Percentiles rank a stretch among this genome's conserved stretches.
Conservation (phyloP, 108 stramenopile genomes). For the Skeletonema costatum region DNA sequence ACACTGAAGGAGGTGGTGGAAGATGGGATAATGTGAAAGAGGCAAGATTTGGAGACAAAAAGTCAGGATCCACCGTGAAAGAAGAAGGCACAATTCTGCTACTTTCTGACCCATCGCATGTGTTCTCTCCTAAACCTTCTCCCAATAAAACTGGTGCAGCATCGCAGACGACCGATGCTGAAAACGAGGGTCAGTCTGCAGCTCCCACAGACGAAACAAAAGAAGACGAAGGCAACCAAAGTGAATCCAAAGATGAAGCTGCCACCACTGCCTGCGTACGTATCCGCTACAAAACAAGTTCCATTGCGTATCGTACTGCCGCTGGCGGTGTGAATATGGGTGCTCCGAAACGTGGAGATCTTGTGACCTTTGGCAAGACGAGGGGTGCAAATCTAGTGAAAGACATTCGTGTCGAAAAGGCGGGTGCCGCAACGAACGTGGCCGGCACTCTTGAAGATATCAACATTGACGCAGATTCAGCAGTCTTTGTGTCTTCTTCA, state of each 20-base stretch:
- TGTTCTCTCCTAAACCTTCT: constrained; percentile 45
- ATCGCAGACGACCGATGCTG: not conserved
- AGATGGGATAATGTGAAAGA: constrained; percentile 62
- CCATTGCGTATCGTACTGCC: constrained; percentile 49
- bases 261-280: constrained; percentile 43
- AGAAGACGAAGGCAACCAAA: constrained; percentile 15
- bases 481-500: constrained; percentile 46
- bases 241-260: constrained; percentile 2
- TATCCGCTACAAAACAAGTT: constrained; percentile 62
- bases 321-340: constrained; percentile 33
- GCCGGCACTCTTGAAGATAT: constrained; percentile 54
- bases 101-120: constrained; percentile 63
- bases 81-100: constrained; percentile 72
- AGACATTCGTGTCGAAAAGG: constrained; percentile 65
- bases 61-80: constrained; percentile 28
- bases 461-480: constrained; percentile 44
- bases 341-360: constrained; percentile 73
- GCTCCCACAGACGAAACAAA: not conserved
- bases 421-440: constrained; percentile 54
- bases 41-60: constrained; percentile 18
- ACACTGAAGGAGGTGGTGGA: constrained; percentile 22
- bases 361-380: constrained; percentile 68
- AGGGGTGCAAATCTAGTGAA: constrained; percentile 58
- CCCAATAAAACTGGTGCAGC: not conserved
- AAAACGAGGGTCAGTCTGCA: not conserved